Evolutionary conservation across 2,329 filamentous ascomycete genomes (phyloP).

Genomic region (Fusarium staphyleae): DNA sequence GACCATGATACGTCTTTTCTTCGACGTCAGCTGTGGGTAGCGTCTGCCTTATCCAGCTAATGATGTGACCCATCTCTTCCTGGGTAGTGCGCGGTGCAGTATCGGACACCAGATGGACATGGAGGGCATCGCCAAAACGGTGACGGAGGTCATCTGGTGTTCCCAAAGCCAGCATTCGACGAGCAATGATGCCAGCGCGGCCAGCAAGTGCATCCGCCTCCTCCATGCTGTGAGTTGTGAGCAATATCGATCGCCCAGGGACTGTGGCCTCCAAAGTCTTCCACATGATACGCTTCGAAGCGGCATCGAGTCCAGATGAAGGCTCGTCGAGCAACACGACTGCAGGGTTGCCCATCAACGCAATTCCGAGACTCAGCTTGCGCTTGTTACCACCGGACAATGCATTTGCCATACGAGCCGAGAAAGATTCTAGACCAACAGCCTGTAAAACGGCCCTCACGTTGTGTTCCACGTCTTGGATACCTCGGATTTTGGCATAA

Average conservation of each 20-base stretch:
- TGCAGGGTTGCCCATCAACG: slow-evolving; percentile 88
- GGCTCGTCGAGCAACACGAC: slow-evolving; percentile 91
- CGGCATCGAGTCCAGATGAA: slow-evolving; percentile 86
- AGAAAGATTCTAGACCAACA: slow-evolving; percentile 77
- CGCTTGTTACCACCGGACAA: slow-evolving; percentile 91
- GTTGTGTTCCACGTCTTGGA: slow-evolving; percentile 77
- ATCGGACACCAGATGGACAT: slow-evolving; percentile 81
- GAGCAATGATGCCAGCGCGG: slow-evolving; percentile 84
- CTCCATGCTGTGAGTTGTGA: slow-evolving; percentile 96
- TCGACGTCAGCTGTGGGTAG: slow-evolving; percentile 74
- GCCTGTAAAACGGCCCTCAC: slow-evolving; percentile 80
- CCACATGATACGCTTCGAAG: slow-evolving; percentile 94
- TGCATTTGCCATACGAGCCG: slow-evolving; percentile 76
- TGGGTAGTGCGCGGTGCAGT: slow-evolving; percentile 76
- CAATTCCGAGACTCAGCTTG: slow-evolving; percentile 89
- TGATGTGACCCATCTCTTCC: slow-evolving; percentile 71
- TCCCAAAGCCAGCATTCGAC: slow-evolving; percentile 84
- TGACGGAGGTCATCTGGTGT: slow-evolving; percentile 74
- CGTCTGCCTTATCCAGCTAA: slow-evolving; percentile 66
- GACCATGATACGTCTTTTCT: slow-evolving; percentile 80
- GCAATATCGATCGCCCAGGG: slow-evolving; percentile 78
- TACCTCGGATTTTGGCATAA: slow-evolving; percentile 84
- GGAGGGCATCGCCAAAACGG: slow-evolving; percentile 78
- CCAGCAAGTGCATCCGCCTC: slow-evolving; percentile 89
- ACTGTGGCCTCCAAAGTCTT: slow-evolving; percentile 77